Percentiles rank a stretch among this genome's conserved stretches.
Evolutionary conservation across 805 yeast species (phyloP).

Genomic region (Tetrapisispora namnaoensis): DNA sequence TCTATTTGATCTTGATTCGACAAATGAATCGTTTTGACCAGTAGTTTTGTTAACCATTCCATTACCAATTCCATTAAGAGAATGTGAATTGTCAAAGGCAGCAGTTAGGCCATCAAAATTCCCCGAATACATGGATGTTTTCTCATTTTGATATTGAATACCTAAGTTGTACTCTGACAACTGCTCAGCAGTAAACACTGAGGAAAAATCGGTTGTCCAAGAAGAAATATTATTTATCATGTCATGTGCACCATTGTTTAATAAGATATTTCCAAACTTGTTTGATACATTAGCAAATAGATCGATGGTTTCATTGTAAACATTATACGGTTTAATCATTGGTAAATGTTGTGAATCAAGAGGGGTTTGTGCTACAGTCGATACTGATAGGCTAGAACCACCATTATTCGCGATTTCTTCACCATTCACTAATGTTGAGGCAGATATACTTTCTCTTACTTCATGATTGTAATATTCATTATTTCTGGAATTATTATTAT

Average conservation of each 20-base stretch:
- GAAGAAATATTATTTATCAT: constrained; percentile 53
- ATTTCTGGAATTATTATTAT: background rate
- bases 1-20: background rate
- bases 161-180: constrained; percentile 1
- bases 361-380: background rate
- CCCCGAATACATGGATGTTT: background rate
- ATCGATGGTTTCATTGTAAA: background rate
- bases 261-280: constrained; percentile 4
- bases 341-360: background rate
- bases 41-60: background rate
- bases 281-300: background rate
- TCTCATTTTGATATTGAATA: background rate
- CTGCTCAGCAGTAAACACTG: background rate
- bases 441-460: background rate
- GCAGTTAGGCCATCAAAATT: background rate
- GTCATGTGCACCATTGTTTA: constrained; percentile 38
- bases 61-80: background rate
- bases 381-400: constrained; percentile 1
- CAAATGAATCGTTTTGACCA: background rate
- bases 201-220: constrained; percentile 36
- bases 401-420: background rate
- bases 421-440: background rate
- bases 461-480: background rate
- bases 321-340: background rate
- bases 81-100: background rate